Percentiles rank a stretch among this genome's conserved stretches.
Evolutionary conservation across 106 monocot species (phyloP).

Genomic region (Ottelia alismoides): DNA sequence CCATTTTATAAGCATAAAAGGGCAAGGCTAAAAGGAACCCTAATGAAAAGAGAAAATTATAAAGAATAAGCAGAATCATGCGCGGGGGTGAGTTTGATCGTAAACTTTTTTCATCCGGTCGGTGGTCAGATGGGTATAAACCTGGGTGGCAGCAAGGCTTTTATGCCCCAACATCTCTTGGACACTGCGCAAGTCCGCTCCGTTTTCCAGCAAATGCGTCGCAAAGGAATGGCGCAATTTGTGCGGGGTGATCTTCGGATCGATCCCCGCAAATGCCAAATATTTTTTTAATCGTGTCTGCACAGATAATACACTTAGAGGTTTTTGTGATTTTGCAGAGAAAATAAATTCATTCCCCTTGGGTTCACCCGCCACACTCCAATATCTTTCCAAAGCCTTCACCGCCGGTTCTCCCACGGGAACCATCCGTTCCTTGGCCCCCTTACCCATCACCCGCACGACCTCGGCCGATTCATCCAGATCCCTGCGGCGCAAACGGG

Average conservation of each 20-base stretch:
- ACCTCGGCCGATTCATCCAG: background rate
- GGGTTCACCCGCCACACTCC: background rate
- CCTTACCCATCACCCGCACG: background rate
- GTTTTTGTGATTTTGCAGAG: too few relatives aligned
- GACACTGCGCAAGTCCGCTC: background rate
- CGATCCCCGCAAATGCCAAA: background rate
- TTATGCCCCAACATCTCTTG: background rate
- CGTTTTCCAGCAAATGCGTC: background rate
- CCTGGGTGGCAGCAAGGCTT: background rate
- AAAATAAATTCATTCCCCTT: too few relatives aligned
- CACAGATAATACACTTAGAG: too few relatives aligned
- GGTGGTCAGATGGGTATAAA: background rate
- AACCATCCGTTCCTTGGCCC: background rate
- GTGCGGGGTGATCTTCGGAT: background rate
- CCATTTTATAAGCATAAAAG: too few relatives aligned
- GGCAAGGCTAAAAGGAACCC: too few relatives aligned
- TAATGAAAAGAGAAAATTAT: too few relatives aligned
- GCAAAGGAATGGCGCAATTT: background rate
- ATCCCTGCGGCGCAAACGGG: background rate
- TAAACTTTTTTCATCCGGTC: too few relatives aligned
- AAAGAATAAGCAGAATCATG: too few relatives aligned
- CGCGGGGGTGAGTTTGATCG: too few relatives aligned
- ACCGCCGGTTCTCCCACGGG: too few relatives aligned
- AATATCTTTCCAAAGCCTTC: background rate
- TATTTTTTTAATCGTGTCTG: too few relatives aligned